Conservation (phyloP, 2,329 filamentous ascomycete species). For the Dactylonectria estremocensis region DNA sequence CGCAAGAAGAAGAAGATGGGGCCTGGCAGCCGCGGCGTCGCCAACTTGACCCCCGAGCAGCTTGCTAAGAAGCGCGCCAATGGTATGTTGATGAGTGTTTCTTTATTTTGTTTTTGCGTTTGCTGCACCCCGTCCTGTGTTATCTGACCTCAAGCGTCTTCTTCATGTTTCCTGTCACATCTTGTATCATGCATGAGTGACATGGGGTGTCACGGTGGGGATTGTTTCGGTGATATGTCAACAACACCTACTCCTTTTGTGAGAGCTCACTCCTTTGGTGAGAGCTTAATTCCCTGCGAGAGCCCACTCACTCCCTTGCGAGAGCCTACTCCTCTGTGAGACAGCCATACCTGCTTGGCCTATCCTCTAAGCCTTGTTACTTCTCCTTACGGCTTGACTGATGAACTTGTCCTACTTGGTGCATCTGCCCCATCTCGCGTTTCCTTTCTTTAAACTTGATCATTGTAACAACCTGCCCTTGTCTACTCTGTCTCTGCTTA, state of each 20-base stretch:
- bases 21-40: conserved; percentile 65
- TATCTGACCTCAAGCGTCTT: not conserved
- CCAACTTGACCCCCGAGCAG: conserved; percentile 81
- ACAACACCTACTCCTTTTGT: not conserved
- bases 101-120: not conserved
- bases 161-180: not conserved
- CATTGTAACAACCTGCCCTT: not conserved
- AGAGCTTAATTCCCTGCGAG: no score
- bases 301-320: no score
- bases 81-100: conserved; percentile 56
- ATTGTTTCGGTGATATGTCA: not conserved
- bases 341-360: not conserved
- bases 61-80: conserved; percentile 77
- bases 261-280: not conserved
- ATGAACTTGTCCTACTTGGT: not conserved
- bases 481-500: not conserved
- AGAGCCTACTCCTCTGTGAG: not conserved
- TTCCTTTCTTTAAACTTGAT: conserved; percentile 19
- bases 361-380: not conserved
- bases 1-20: conserved; percentile 64
- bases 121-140: not conserved
- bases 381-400: not conserved
- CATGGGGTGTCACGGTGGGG: not conserved
- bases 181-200: not conserved
- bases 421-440: not conserved